Evolutionary conservation across 73 alveolate species (phyloP).

Genomic region (Paramecium octaurelia): DNA sequence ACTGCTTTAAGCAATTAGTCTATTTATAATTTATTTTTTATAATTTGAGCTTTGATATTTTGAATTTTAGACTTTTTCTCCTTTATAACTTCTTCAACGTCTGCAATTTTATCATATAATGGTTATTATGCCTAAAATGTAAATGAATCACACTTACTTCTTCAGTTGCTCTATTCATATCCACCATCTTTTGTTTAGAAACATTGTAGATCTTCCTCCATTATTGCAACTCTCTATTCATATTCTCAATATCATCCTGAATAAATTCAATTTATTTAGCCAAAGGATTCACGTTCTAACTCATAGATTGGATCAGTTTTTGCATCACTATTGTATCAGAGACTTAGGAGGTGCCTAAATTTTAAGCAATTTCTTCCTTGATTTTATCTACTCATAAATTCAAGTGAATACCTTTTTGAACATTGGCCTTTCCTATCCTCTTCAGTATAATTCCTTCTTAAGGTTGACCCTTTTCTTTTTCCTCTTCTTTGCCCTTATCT

Average conservation of each 20-base stretch:
- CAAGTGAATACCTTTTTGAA: not conserved
- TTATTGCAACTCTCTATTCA: constrained; percentile 47
- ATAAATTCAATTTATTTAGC: constrained; percentile 57
- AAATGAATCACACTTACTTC: not conserved
- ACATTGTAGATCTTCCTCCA: constrained; percentile 49
- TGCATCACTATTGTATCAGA: constrained; percentile 27
- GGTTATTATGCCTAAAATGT: constrained; percentile 44
- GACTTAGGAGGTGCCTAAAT: constrained; percentile 5
- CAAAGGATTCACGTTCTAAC: constrained; percentile 45
- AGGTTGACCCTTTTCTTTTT: not conserved
- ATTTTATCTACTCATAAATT: not conserved
- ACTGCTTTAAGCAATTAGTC: constrained; percentile 39
- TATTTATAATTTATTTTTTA: constrained; percentile 34
- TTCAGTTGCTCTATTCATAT: constrained; percentile 55
- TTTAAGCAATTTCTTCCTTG: not conserved
- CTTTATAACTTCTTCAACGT: constrained; percentile 50
- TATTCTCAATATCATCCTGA: constrained; percentile 54
- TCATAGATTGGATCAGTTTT: constrained; percentile 15
- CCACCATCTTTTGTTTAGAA: constrained; percentile 38
- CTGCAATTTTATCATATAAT: constrained; percentile 60
- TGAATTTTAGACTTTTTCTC: constrained; percentile 44
- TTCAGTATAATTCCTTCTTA: constrained; percentile 19
- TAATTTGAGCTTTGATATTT: constrained; percentile 43
- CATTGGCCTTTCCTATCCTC: constrained; percentile 6
- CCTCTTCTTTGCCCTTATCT: not conserved